Evolutionary conservation across 495 filamentous ascomycete genomes (phyloP).

Genomic region (Talaromyces liani): DNA sequence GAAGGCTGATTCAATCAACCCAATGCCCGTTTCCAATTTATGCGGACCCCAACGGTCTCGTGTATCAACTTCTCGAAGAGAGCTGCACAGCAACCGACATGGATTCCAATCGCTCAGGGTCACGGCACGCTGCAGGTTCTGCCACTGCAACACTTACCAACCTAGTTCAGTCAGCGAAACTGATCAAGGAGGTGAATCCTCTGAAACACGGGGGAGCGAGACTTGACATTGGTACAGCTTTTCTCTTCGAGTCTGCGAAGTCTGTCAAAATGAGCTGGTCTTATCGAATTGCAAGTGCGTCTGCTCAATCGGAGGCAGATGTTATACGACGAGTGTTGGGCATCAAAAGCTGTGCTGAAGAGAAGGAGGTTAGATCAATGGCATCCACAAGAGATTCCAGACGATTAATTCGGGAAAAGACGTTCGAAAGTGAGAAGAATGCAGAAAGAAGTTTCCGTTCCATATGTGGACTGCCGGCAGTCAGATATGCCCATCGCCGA

Average conservation of each 20-base stretch:
- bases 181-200: conserved; percentile 42
- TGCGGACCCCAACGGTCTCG: conserved; percentile 60
- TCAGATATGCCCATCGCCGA: neutral
- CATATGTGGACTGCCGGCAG: neutral
- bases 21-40: conserved; percentile 73
- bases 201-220: conserved; percentile 59
- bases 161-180: conserved; percentile 50
- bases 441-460: neutral
- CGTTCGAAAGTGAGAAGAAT: neutral
- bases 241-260: conserved; percentile 55
- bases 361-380: neutral
- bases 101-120: neutral
- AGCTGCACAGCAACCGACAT: conserved; percentile 30
- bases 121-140: neutral
- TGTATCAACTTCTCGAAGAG: conserved; percentile 74
- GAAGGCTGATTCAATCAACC: conserved; percentile 55
- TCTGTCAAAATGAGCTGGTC: conserved; percentile 57
- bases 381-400: neutral
- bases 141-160: conserved; percentile 22
- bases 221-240: conserved; percentile 73
- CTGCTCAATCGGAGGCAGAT: conserved; percentile 67
- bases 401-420: neutral
- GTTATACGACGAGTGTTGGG: conserved; percentile 1
- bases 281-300: conserved; percentile 72
- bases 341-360: neutral